Percentiles rank a stretch among this genome's conserved stretches.
Conservation (phyloP, 1,284 basidiomycete species). For the Boletus sp. region DNA sequence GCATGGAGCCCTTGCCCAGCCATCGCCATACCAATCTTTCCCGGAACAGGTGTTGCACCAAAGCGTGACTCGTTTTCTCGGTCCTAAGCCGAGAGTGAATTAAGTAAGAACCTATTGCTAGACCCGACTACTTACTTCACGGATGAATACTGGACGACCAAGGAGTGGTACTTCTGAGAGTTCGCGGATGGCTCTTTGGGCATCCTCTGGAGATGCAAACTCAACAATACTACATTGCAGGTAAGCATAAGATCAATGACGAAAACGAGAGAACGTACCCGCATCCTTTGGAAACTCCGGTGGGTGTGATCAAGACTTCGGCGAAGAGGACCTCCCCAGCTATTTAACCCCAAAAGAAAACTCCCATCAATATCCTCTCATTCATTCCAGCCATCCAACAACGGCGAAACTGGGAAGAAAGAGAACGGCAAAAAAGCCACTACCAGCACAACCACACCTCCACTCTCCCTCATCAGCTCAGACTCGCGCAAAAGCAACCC, state of each 20-base stretch:
- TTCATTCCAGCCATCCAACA: slow-evolving; percentile 59
- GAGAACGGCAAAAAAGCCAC: slow-evolving; percentile 24
- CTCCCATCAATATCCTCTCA: slow-evolving; percentile 84
- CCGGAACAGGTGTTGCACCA: slow-evolving; percentile 87
- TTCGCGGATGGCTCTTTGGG: slow-evolving; percentile 81
- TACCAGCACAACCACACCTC: slow-evolving; percentile 27
- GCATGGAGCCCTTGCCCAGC: slow-evolving; percentile 74
- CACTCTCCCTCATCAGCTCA: slow-evolving; percentile 33
- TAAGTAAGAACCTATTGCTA: background rate
- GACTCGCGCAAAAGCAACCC: slow-evolving; percentile 33
- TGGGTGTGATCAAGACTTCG: slow-evolving; percentile 95
- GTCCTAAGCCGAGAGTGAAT: slow-evolving; percentile 66
- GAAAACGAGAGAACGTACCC: slow-evolving; percentile 61
- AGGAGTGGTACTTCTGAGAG: slow-evolving; percentile 85
- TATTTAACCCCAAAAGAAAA: slow-evolving; percentile 78
- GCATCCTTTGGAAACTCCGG: slow-evolving; percentile 96
- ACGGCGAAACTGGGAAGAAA: slow-evolving; percentile 50
- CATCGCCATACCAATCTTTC: slow-evolving; percentile 90
- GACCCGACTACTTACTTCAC: slow-evolving; percentile 64
- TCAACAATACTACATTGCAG: slow-evolving; percentile 75
- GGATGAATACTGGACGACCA: slow-evolving; percentile 92
- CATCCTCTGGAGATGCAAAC: slow-evolving; percentile 80
- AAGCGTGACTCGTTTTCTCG: slow-evolving; percentile 94
- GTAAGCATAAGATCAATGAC: slow-evolving; percentile 8
- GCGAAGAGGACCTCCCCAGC: slow-evolving; percentile 98